Conservation (phyloP, 768 basidiomycete genomes). For the Russula sp. region DNA sequence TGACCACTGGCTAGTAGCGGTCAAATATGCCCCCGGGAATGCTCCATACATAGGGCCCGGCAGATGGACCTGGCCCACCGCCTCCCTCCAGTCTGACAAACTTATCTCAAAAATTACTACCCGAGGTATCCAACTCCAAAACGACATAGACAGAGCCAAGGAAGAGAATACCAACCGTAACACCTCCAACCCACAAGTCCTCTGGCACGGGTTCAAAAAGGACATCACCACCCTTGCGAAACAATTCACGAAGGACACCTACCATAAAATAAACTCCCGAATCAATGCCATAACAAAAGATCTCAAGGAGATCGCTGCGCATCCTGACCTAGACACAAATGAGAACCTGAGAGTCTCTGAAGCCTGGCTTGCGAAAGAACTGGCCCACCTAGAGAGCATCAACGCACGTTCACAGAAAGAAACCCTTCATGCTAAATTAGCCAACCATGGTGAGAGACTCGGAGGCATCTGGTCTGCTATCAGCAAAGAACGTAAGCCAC, state of each 20-base stretch:
- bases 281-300: not conserved
- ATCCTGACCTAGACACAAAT: not conserved
- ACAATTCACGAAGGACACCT: not conserved
- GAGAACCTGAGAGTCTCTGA: rapidly evolving
- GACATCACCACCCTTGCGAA: not conserved
- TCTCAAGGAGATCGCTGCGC: not conserved
- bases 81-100: not conserved
- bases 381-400: conserved; percentile 13
- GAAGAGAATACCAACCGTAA: rapidly evolving
- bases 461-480: conserved; percentile 1
- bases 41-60: not conserved
- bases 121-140: not conserved
- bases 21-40: not conserved
- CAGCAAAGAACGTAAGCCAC: not conserved
- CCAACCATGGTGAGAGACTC: not conserved
- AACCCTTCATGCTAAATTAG: not conserved
- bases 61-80: conserved; percentile 5
- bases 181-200: not conserved
- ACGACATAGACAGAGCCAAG: not conserved
- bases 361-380: not conserved
- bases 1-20: not conserved
- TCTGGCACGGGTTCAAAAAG: not conserved
- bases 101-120: not conserved
- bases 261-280: not conserved
- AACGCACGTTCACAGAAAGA: conserved; percentile 11